Evolutionary conservation across 352 stramenopile species (phyloP), one percentile per base, ranked within the genome.

Genomic region (Pythium coloratum): DNA sequence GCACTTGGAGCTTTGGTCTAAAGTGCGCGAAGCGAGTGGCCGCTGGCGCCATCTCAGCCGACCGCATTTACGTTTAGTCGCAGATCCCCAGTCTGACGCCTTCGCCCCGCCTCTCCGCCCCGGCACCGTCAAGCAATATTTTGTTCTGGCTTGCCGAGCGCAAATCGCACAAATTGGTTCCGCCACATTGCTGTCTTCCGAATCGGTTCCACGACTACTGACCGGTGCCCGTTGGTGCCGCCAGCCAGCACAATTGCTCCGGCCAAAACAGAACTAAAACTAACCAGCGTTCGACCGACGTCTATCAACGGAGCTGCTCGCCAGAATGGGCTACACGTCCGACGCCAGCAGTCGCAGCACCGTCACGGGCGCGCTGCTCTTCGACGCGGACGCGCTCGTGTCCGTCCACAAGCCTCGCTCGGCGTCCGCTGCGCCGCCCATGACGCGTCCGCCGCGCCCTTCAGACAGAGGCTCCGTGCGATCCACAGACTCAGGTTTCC

Each of bases 311-410:
- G 38, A 44, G 38, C 38, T 44, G 38, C 38, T 44, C 38, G 38
- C 38, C 38, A 44, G 10, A 16, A 44, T 64, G 58, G 58, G 55
- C 44, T 5, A 36, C 7, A 44, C 46, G 58, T 20, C 33, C 20
- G 14, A 44, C 38, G 12, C 53, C 6, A 59, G 50, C 50, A 20
- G 18, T 6, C 16, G 32, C 33, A 26, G 51, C 57, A 56, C 42
- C 18, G 51, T 64, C 57, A 33, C 53, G 30, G 57, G 42, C 57
- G 57, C 55, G 18, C 44, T 57, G 53, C 38, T 61, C 26, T 50
- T 55, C 38, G 61, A 61, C 38, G 44, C 40, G 49, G 61, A 67
- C 53, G 53, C 53, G 53, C 61, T 67, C 40, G 40, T 62, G 14
- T 61, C 61, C 8, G 30, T 56, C 38, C 51, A 67, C 53, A 20